Conservation (phyloP, 371 early-diverging fungal species). For the Mortierella sp. region DNA sequence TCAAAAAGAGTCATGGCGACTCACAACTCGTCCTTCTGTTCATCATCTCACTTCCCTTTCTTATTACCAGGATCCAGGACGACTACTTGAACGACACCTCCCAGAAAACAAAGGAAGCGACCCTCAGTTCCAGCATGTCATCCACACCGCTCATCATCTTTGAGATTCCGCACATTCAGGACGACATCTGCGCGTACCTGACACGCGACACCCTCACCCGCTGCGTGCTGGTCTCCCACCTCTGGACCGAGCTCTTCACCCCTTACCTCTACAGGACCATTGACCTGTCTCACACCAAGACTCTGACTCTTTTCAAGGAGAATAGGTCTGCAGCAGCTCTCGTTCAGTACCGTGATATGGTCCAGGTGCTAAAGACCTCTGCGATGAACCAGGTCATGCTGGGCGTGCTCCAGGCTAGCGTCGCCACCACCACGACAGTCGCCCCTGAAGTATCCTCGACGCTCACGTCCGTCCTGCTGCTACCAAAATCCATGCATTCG, state of each 20-base stretch:
- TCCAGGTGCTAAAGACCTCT: not conserved
- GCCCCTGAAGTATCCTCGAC: not conserved
- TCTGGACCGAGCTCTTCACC: conserved; percentile 9
- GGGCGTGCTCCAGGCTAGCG: not conserved
- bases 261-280: conserved; percentile 6
- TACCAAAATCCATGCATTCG: not conserved
- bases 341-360: not conserved
- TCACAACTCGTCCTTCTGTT: no score
- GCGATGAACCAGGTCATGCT: not conserved
- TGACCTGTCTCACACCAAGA: not conserved
- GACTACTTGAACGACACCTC: no score
- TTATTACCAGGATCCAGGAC: no score
- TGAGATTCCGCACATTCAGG: conserved; percentile 24
- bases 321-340: not conserved
- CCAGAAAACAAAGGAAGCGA: no score
- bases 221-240: not conserved
- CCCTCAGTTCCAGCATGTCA: no score
- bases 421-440: no score
- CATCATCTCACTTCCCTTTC: no score
- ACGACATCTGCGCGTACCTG: conserved; percentile 13
- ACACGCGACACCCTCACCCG: not conserved
- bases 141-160: conserved; percentile 4
- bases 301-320: not conserved
- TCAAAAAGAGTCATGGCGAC: no score
- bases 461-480: not conserved